These are phyloP conservation scores for Massarina eburnea DNA, from an alignment of 2,329 filamentous ascomycete genomes.

Conservation along the genomic window DNA sequence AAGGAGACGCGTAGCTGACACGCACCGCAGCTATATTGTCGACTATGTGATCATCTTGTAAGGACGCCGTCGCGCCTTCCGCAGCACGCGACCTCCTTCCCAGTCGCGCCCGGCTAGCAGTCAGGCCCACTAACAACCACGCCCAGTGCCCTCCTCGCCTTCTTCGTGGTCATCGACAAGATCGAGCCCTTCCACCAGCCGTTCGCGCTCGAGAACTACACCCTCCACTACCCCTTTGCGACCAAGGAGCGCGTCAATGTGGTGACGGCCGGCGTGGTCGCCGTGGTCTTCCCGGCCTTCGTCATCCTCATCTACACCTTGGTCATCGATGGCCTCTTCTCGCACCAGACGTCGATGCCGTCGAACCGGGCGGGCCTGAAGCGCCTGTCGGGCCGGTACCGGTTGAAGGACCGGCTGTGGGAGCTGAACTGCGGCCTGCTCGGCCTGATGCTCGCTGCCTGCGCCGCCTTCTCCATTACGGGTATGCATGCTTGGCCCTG, in stretches of 20 bases:
- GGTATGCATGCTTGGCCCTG: slow-evolving; percentile 41
- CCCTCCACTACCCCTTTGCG: slow-evolving; percentile 61
- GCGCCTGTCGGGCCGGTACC: slow-evolving; percentile 49
- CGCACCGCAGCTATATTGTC: slow-evolving; percentile 54
- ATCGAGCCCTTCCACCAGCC: slow-evolving; percentile 59
- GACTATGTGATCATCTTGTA: slow-evolving; percentile 64
- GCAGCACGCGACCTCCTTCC: slow-evolving; percentile 40
- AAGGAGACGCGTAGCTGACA: slow-evolving; percentile 19
- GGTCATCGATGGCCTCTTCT: slow-evolving; percentile 61
- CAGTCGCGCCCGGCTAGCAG: background rate
- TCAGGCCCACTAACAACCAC: slow-evolving; percentile 19
- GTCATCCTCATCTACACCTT: slow-evolving; percentile 60
- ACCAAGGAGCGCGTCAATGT: slow-evolving; percentile 58
- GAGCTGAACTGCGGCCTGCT: slow-evolving; percentile 63
- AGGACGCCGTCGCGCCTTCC: slow-evolving; percentile 21
- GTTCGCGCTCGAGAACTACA: slow-evolving; percentile 59
- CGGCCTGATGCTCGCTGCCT: slow-evolving; percentile 57
- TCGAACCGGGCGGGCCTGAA: slow-evolving; percentile 28
- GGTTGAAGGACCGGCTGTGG: slow-evolving; percentile 61
- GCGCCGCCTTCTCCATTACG: slow-evolving; percentile 59
- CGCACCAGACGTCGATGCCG: slow-evolving; percentile 46
- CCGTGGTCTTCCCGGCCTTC: slow-evolving; percentile 51
- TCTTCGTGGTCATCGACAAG: slow-evolving; percentile 57
- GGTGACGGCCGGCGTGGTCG: slow-evolving; percentile 51
- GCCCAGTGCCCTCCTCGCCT: slow-evolving; percentile 52